These are phyloP conservation scores for Naganishia randhawae DNA, from an alignment of 768 basidiomycete genomes.

Conservation along the genomic window DNA sequence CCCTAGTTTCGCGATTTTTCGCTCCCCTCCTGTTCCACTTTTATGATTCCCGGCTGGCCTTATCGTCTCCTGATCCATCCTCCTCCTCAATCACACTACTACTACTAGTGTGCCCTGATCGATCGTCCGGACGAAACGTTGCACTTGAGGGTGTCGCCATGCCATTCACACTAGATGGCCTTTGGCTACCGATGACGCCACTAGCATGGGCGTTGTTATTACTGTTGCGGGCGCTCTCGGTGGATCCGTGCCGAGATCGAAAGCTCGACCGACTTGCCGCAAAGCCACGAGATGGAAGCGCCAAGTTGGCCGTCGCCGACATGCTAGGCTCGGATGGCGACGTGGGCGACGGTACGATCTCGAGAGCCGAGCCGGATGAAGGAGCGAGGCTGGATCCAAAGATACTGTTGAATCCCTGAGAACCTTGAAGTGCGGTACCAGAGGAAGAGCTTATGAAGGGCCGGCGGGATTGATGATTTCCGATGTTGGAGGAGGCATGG, in stretches of 20 bases:
- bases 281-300: background rate
- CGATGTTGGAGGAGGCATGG: slow-evolving; percentile 3
- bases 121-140: slow-evolving; percentile 11
- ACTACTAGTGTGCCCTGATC: slow-evolving; percentile 28
- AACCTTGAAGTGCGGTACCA: slow-evolving; percentile 30
- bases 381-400: slow-evolving; percentile 43
- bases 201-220: slow-evolving; percentile 6
- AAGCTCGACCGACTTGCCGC: slow-evolving; percentile 14
- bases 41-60: background rate
- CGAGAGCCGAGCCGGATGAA: slow-evolving; percentile 24
- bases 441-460: slow-evolving; percentile 28
- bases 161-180: slow-evolving; percentile 21
- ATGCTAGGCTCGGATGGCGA: slow-evolving; percentile 15
- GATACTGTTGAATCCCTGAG: slow-evolving; percentile 38
- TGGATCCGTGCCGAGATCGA: slow-evolving; percentile 7
- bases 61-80: slow-evolving; percentile 15
- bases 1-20: background rate
- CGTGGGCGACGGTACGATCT: slow-evolving; percentile 26
- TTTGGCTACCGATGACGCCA: slow-evolving; percentile 30
- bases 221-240: slow-evolving; percentile 7
- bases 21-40: background rate
- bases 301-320: slow-evolving; percentile 4
- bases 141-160: background rate
- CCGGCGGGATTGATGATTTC: slow-evolving; percentile 17
- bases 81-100: slow-evolving; percentile 31